Evolutionary conservation across 2,329 filamentous ascomycete genomes (phyloP), one percentile per base, ranked within the genome.

Genomic region (Colletotrichum sansevieriae): DNA sequence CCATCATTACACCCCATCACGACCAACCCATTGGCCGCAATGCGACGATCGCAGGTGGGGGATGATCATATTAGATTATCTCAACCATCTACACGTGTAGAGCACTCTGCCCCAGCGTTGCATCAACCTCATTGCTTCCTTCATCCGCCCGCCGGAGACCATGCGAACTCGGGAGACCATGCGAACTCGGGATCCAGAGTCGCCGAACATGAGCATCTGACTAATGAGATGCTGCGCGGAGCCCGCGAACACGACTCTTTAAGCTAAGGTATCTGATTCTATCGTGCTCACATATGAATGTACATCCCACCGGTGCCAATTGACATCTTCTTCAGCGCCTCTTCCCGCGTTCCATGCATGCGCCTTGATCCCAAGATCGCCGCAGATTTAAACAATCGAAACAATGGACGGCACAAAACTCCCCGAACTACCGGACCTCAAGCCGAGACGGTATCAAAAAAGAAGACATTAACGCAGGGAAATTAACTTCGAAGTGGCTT

Each of bases 211-310:
- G 13, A 35, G 9, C 41, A 39, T 12, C 29, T 22, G 20, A 20
- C 43, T 35, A 51, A 49, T 51, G 20, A 25, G 13, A n/a, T 29
- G 37, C 25, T 49, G 41, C 39, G 39, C 33, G 43, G 56, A 47
- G 18, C 33, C 43, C 39, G 44, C 47, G 11, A 51, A 39, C 37
- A 39, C 12, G 37, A 11, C n/a, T 15, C n/a, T 25, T 44, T 64
- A 64, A 52, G 58, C 52, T 68, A 64, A 52, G 58, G 46, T 68
- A 58, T 64, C 52, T 44, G 52, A 47, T 37, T 60, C 65, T 64
- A 54, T 64, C 65, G 18, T 22, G 5, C 37, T 39, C 11, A 5
- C 10, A n/a, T 64, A 46, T 64, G 46, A 37, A 63, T 49, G 41
- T 39, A 20, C 20, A 29, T 43, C n/a, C 22, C n/a, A 15, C 37